Percentiles rank a stretch among this genome's conserved stretches.
Conservation (phyloP, 1,284 basidiomycete species). For the Cryptococcus depauperatus region DNA sequence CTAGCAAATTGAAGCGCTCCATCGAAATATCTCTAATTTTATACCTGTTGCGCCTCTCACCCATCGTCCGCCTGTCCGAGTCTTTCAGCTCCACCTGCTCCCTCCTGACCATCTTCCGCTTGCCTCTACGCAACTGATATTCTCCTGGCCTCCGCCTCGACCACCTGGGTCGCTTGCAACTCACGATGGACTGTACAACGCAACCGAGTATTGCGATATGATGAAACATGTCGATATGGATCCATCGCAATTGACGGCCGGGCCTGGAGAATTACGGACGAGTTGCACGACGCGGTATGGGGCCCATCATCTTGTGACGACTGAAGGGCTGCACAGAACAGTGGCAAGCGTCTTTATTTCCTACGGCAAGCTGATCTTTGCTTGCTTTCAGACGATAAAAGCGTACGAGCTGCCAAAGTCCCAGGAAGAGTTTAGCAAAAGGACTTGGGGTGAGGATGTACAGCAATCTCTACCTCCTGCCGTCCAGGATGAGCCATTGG, state of each 20-base stretch:
- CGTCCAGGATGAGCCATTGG: too few species aligned
- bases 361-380: slow-evolving; percentile 60
- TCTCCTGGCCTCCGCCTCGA: slow-evolving; percentile 71
- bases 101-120: slow-evolving; percentile 16
- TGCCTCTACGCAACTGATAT: slow-evolving; percentile 49
- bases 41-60: slow-evolving; percentile 22
- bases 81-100: slow-evolving; percentile 43
- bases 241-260: slow-evolving; percentile 45
- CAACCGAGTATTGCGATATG: slow-evolving; percentile 73
- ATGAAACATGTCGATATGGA: slow-evolving; percentile 68
- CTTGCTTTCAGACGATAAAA: slow-evolving; percentile 52
- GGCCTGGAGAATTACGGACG: slow-evolving; percentile 64
- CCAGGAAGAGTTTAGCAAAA: too few species aligned
- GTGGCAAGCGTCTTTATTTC: slow-evolving; percentile 89
- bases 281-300: slow-evolving; percentile 89
- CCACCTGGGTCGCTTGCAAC: slow-evolving; percentile 16
- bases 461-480: too few species aligned
- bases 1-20: slow-evolving; percentile 32
- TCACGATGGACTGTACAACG: slow-evolving; percentile 56
- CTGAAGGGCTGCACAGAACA: slow-evolving; percentile 53
- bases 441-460: too few species aligned
- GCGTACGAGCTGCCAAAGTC: slow-evolving; percentile 55
- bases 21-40: slow-evolving; percentile 20
- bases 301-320: slow-evolving; percentile 60
- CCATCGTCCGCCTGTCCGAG: slow-evolving; percentile 34